These are phyloP conservation scores for Acer campestre DNA, from an alignment of 345 rosid species.

Conservation along the genomic window DNA sequence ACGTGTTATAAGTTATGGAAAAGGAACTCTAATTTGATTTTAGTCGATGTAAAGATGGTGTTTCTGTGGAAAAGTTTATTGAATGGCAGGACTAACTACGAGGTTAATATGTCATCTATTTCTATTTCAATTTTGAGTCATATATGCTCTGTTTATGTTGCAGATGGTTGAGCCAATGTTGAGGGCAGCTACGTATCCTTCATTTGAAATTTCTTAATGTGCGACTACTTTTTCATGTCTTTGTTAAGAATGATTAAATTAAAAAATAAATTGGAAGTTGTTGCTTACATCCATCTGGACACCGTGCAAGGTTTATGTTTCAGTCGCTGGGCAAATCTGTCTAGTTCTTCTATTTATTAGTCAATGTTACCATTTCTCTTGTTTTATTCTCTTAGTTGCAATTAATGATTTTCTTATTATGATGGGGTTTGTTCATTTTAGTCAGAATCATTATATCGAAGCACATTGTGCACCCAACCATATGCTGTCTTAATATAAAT, in stretches of 20 bases:
- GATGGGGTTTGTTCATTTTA: not conserved
- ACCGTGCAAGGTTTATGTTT: not conserved
- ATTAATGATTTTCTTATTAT: not conserved
- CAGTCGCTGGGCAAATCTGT: not conserved
- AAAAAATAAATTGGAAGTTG: not conserved
- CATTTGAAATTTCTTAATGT: slow-evolving; percentile 3
- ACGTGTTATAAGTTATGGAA: not conserved
- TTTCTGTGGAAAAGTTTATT: not conserved
- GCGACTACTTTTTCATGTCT: not conserved
- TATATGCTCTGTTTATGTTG: slow-evolving; percentile 30
- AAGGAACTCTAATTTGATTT: too few relatives aligned
- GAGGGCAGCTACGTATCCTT: slow-evolving; percentile 84
- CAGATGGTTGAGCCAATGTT: slow-evolving; percentile 94
- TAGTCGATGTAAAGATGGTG: too few relatives aligned
- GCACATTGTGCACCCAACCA: not conserved
- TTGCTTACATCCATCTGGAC: not conserved
- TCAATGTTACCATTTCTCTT: not conserved
- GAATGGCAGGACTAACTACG: not conserved
- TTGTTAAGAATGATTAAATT: not conserved
- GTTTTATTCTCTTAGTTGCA: not conserved
- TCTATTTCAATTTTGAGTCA: not conserved
- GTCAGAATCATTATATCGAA: not conserved
- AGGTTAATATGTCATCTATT: not conserved
- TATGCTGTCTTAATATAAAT: not conserved
- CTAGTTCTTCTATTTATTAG: not conserved